Percentiles rank a stretch among this genome's conserved stretches.
phyloP scores from a whole-genome alignment of 257 asterid species.

The Henckelia pumila region DNA sequence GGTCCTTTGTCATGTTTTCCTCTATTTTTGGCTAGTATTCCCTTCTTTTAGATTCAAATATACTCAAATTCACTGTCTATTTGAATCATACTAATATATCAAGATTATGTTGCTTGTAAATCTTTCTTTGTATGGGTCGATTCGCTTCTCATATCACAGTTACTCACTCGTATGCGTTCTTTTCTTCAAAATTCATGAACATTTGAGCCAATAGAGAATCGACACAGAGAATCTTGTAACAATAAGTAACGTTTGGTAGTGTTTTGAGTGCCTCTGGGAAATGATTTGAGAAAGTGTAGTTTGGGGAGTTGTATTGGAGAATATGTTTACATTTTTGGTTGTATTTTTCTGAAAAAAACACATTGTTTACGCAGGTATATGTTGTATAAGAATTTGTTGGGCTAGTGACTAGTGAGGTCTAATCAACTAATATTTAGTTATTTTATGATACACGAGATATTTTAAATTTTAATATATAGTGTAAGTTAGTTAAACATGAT shows the following conservation, averaged over 20 bases:
- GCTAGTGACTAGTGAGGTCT: background rate
- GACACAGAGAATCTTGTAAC: conserved; percentile 1
- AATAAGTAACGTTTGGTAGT: background rate
- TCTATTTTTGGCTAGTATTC: conserved; percentile 16
- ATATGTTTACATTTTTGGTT: no score
- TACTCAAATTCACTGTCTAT: background rate
- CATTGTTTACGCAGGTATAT: no score
- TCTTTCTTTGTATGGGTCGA: conserved; percentile 11
- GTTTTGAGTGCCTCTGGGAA: background rate
- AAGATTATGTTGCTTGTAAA: conserved; percentile 14
- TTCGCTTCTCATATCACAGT: conserved; percentile 7
- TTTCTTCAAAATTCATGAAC: background rate
- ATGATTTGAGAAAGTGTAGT: background rate
- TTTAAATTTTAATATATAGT: background rate
- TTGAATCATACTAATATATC: conserved; percentile 11
- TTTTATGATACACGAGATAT: no score
- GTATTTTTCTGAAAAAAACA: no score
- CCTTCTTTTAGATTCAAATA: conserved; percentile 1
- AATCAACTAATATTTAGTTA: no score
- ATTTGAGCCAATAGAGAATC: background rate
- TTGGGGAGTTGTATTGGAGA: background rate
- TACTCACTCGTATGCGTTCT: background rate
- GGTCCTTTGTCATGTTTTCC: conserved; percentile 38
- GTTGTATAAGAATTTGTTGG: background rate
- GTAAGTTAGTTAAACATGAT: background rate